Base-by-base conservation (phyloP, 108 stramenopile species). In the Cylindrotheca closterium region DNA sequence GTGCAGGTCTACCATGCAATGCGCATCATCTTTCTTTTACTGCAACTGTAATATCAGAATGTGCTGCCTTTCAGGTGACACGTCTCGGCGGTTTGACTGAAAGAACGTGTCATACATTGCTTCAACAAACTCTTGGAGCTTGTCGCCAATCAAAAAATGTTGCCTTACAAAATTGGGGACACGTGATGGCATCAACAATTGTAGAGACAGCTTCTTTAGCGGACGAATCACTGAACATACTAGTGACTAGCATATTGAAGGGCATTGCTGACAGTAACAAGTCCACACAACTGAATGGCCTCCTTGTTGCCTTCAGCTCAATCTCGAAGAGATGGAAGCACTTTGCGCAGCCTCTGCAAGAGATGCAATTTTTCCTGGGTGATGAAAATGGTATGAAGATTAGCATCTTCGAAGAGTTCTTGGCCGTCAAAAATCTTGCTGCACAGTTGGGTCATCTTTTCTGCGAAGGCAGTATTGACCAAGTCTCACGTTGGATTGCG, bases 31-130 rank as follows among this genome's bases (percentile, higher is more conserved):
- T 91, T 0, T 89, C 89, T 8, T 89, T 87, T 52, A 72, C 82
- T 15, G 88, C 81, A 8, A 79, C 84, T 1, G 65, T 88, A 2
- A 26, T 89, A 1, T 80, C 87, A n/a, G 84, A 94, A 58, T 77
- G 86, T 4, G 58, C 89, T 47, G 60, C 76, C 31, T 65, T 37
- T 58, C 81, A 57, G 56, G 34, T 57, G 55, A 52, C 46, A 32
- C 57, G 45, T 29, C 55, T 46, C 42, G 78, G 58, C 56, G 78
- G 79, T 47, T 47, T 71, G 58, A 83, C 87, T 52, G 73, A 74
- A 56, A 57, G 66, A 30, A 74, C 73, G 24, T 74, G 73, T 32
- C 65, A 74, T 24, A 71, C 74, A 17, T 34, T 75, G 42, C 52
- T 87, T 10, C 86, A 84, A 0, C 49, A 51, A 22, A 58, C 83